Evolutionary conservation across 139 green algal species (phyloP).

Genomic region (Chlamydomonas applanata): DNA sequence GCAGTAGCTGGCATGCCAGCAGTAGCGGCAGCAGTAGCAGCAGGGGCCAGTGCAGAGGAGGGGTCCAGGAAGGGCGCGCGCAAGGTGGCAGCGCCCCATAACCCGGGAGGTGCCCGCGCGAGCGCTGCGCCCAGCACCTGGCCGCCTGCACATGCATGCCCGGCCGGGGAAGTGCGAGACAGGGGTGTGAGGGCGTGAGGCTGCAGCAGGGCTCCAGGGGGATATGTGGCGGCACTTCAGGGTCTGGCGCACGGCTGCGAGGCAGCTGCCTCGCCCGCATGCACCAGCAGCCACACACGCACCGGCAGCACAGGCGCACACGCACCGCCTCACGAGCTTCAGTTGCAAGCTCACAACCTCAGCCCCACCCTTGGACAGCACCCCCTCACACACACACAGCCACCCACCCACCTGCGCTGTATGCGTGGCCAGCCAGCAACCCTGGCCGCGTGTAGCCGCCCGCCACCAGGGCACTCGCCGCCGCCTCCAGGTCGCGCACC

Average conservation of each 20-base stretch:
- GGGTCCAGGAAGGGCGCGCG: slow-evolving; percentile 62
- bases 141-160: not conserved
- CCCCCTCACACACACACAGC: too few species aligned
- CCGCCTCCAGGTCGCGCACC: slow-evolving; percentile 58
- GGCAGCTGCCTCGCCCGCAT: not conserved
- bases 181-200: not conserved
- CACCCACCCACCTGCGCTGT: slow-evolving; percentile 39
- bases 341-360: not conserved
- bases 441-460: slow-evolving; percentile 33
- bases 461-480: slow-evolving; percentile 36
- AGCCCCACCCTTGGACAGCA: too few species aligned
- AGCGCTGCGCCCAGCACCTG: not conserved
- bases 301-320: not conserved
- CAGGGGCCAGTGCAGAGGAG: slow-evolving; percentile 9
- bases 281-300: not conserved
- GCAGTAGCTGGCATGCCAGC: not conserved
- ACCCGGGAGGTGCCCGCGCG: not conserved
- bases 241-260: not conserved
- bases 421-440: slow-evolving; percentile 39
- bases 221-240: too few species aligned
- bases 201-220: not conserved
- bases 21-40: slow-evolving; percentile 8
- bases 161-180: not conserved
- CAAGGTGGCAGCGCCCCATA: slow-evolving; percentile 45
- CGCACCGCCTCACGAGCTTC: not conserved